Base-by-base conservation (phyloP, 257 asterid species). In the Craterostigma plantagineum region DNA sequence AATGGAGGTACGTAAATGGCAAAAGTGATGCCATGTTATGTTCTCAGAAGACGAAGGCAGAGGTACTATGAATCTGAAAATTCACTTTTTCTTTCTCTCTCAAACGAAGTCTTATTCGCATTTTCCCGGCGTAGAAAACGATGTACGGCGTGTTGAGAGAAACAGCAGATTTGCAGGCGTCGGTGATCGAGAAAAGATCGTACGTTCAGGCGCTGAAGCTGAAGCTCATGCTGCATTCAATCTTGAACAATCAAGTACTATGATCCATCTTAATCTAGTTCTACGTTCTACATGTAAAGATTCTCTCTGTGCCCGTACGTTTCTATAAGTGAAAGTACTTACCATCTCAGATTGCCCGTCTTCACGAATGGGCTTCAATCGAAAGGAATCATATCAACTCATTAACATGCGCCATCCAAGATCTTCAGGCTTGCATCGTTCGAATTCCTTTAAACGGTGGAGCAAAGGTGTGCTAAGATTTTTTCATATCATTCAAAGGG, bases 1-100 rank as follows among this genome's bases (percentile, higher is more conserved):
- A 90, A 47, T 90, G 99, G 96, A 69, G 67, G 49, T 90, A 61
- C 50, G 75, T 79, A 15, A 83, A 71, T 79, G 95, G 91, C 23
- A 67, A 43, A 51, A 58, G 67, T 34, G 63, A 59, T 56, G 69
- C 72, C 57, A 67, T 70, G 14, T 49, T 68, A 68, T 61, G 37
- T 45, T 51, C 57, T 33, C 92, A 73, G 59, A 70, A 63, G 59
- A 71, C 49, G 52, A 73, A 71, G 51, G 61, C 97, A 34, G 90
- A 81, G 95, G 97, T 87, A 23, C 30, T 23, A 23, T 6, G 6
- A 23, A 23, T 23, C 6, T 23, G 4, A n/a, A n/a, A n/a, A n/a
- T n/a, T n/a, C n/a, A n/a, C n/a, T n/a, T n/a, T n/a, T n/a, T n/a
- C n/a, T n/a, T n/a, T n/a, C 56, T 9, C 37, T 34, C 7, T 6